Base-by-base conservation (phyloP, 257 asterid genomes). In the Nicotiana benthamiana region DNA sequence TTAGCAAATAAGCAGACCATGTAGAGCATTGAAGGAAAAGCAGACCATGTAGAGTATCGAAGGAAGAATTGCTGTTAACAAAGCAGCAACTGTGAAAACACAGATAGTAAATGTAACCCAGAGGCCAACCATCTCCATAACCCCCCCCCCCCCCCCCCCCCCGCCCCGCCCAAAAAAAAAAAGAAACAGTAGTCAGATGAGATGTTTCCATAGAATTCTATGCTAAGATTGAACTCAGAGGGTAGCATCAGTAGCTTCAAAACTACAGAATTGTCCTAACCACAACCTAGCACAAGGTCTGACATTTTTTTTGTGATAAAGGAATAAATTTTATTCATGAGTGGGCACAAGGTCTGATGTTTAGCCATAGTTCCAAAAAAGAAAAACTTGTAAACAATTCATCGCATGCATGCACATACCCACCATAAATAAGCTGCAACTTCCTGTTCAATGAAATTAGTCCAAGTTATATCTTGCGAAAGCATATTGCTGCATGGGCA, bases 1-100 rank as follows among this genome's bases (percentile, higher is more conserved):
- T 75, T 52, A 52, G 79, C 82, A 87, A 83, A 79, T 80, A 57
- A 83, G 82, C 86, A 83, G 26, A 82, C 10, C 62, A 24, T 26
- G 79, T 24, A 51, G 17, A 6, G 24, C 1, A 15, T 24, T 6
- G 13, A 70, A 12, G 59, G 36, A 70, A 11, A 57, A 83, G 82
- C 86, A 83, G 26, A 82, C 10, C 62, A 24, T 26, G 79, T 24
- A 51, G 17, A 6, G 24, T 3, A 15, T 24, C 3, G 13, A 70
- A 12, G 59, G 36, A 70, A 11, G 26, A 13, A 48, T 22, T 72
- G 20, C 78, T 72, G 9, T 15, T 13, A 26, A 22, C 16, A 74
- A 74, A 74, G 79, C 62, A 74, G 79, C 17, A 10, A 8, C 9
- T 26, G 17, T 48, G 61, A 74, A 74, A 48, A 51, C 32, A 72